phyloP scores from a whole-genome alignment of 306 rosid species.

The Cucurbita pepo region DNA sequence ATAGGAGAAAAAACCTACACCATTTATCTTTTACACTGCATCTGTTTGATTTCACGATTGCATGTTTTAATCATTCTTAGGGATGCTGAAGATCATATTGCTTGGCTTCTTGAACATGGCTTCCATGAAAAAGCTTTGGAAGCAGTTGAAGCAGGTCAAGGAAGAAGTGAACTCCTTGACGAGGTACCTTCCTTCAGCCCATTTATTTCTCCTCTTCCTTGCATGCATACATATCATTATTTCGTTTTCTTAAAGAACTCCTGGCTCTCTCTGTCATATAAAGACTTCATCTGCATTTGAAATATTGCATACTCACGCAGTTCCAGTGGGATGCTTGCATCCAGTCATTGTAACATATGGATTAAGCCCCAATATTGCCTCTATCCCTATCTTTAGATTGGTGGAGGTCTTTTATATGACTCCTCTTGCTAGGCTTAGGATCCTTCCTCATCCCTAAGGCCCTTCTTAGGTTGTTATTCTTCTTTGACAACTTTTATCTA shows the following conservation, averaged over 20 bases:
- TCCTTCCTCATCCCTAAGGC: not conserved
- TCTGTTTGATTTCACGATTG: conserved; percentile 5
- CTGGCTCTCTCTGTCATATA: not conserved
- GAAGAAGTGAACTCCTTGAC: conserved; percentile 84
- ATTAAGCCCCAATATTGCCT: not conserved
- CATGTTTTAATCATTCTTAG: conserved; percentile 29
- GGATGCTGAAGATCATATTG: conserved; percentile 97
- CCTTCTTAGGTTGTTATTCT: not conserved
- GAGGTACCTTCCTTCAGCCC: conserved; percentile 40
- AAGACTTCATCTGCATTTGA: not conserved
- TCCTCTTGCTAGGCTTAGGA: not conserved
- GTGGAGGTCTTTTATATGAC: not conserved
- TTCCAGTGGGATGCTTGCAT: not conserved
- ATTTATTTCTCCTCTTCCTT: conserved; percentile 5
- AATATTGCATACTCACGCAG: not conserved
- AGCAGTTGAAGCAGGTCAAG: conserved; percentile 94
- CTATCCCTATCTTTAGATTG: not conserved
- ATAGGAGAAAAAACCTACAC: not conserved
- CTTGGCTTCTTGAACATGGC: conserved; percentile 96
- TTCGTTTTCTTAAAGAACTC: not conserved
- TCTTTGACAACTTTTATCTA: not conserved
- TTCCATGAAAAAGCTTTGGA: conserved; percentile 96
- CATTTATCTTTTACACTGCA: not conserved
- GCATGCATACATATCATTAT: not conserved
- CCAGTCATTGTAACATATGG: not conserved